Base-by-base conservation (phyloP, 768 basidiomycete species). In the Trametes gibbosa region DNA sequence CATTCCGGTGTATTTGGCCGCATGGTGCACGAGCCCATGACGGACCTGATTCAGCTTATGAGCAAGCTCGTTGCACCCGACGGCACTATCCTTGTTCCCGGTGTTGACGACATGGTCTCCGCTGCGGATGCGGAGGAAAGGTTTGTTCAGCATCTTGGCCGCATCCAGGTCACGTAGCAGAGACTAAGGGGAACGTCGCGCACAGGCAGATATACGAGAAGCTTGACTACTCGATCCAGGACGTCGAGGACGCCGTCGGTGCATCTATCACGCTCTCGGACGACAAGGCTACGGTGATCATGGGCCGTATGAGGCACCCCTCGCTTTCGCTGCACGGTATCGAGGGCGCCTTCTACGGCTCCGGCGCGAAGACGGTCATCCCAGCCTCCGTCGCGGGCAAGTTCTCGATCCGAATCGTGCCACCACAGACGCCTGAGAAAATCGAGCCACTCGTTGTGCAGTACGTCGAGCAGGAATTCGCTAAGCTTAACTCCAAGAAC, bases 391-490 rank as follows among this genome's bases (percentile, higher is more conserved):
- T 90, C 8, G 72, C 82, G 37, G 94, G 95, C 46, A 98, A 97
- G 74, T 98, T 97, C 79, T 95, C 92, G 66, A 90, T 98, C 72
- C 90, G 95, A 79, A 79, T 90, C 40, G 95, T 97, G 0, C 94
- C 95, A 5, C 87, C 93, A 47, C 90, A 96, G 72, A 89, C 87
- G 0, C 91, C 94, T 1, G 89, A 66, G 27, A 73, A 72, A 9
- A 82, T 95, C 63, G 81, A 87, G 62, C 83, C 84, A 10, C 77
- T 92, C 43, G 94, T 96, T 39, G 71, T 77, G 39, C 70, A 78
- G 14, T 91, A 92, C 73, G 70, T 98, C 54, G 64, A 88, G 60
- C 77, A 77, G 17, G 94, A 94, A 73, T 98, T 98, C 63, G 84
- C 83, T n/a, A 93, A 92, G 74, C 78, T 97, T 45, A 83, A 84